Percentiles rank a stretch among this genome's conserved stretches.
Conservation (phyloP, 257 asterid genomes). For the Petunia secreta region DNA sequence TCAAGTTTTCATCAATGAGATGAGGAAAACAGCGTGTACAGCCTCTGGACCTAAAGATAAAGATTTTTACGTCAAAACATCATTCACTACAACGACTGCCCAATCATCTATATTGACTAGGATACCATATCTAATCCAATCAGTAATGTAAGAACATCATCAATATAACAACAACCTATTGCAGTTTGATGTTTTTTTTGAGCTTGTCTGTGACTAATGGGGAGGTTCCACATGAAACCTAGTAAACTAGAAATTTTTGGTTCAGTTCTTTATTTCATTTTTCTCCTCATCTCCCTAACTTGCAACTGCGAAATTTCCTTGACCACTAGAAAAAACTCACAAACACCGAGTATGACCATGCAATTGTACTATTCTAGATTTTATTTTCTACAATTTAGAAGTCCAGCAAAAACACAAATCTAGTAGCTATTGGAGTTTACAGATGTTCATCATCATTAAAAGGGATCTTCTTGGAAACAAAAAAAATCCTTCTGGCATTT, state of each 20-base stretch:
- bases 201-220: background rate
- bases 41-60: background rate
- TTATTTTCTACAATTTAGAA: background rate
- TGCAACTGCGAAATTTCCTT: background rate
- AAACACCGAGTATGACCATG: conserved; percentile 3
- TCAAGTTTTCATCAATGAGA: background rate
- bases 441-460: too few relatives aligned
- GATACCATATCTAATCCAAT: background rate
- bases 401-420: background rate
- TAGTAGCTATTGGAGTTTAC: background rate
- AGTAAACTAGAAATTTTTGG: background rate
- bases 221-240: conserved; percentile 13
- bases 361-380: background rate
- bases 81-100: background rate
- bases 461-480: too few relatives aligned
- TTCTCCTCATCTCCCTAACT: background rate
- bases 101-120: background rate
- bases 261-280: background rate
- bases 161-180: background rate
- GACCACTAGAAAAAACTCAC: background rate
- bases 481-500: too few relatives aligned
- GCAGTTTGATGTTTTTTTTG: background rate
- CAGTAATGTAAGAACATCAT: background rate
- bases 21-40: background rate
- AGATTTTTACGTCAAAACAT: background rate